Evolutionary conservation across 768 basidiomycete species (phyloP), one percentile per base, ranked within the genome.

Genomic region (Tulasnella sp.): DNA sequence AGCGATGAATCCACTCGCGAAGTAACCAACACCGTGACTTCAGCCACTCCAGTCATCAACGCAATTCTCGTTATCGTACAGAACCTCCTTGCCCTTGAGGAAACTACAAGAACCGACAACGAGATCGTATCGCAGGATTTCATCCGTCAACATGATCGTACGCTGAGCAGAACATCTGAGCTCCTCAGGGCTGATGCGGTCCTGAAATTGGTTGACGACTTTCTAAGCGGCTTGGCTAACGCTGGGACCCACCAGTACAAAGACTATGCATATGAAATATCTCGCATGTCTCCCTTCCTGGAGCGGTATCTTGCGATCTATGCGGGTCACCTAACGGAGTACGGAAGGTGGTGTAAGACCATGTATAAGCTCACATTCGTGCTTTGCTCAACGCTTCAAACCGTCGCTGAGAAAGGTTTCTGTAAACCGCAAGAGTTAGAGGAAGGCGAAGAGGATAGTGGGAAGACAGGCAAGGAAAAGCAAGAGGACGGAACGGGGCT

Each of bases 281-380:
- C 45, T 72, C 70, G 65, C 73, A 78, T 63, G n/a, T 63, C 84
- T 8, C 91, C 93, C 0, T 96, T 96, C 79, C 68, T 94, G 22
- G 71, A 80, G 2, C 70, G 71, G 22, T 92, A 90, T 69, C 64
- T 78, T 8, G 65, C 72, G 19, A 74, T 91, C 12, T 78, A 77
- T 22, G 71, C 76, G 29, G 75, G 76, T 42, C 79, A 87, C 53
- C 70, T 94, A n/a, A 63, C 70, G 1, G 69, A 72, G 10, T 80
- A 82, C 53, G 73, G 75, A 22, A 72, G 76, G 43, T 91, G 87
- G 83, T 81, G 81, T 17, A 81, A 84, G 67, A 73, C 87, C 11
- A 70, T 89, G 17, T 86, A 93, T 78, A 98, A 97, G 71, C 75
- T 98, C 60, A 76, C 81, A 64, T 85, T 83, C 67, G 76, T 94